Evolutionary conservation across 257 asterid species (phyloP), one percentile per base, ranked within the genome.

Genomic region (Primulina tabacum): DNA sequence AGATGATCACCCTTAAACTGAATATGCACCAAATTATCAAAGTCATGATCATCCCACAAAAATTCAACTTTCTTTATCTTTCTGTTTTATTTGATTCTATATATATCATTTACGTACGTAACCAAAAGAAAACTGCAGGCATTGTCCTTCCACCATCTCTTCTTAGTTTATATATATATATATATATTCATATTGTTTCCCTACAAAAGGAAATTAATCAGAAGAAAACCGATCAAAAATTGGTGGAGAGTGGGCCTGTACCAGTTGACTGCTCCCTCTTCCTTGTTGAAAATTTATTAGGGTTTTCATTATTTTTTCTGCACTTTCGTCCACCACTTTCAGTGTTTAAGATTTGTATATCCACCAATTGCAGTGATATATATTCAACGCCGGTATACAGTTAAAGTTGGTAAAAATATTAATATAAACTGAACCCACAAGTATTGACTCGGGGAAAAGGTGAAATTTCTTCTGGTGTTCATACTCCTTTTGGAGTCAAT

Each of bases 391-490:
- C 61, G 69, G 55, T n/a, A 33, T 47, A 50, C 8, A 52, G 67
- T 60, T 52, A 63, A 71, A 74, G 38, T 55, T 69, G 30, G 72
- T 14, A 3, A 26, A 69, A 26, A 43, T 40, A 43, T 47, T 47
- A 21, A 38, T 32, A 47, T 59, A 74, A 65, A 77, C 65, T 50
- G 33, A 66, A 40, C 7, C 70, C 58, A 70, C 79, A 64, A 58
- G 40, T 60, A 40, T 75, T 87, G 86, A 79, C 83, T 74, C 73
- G 30, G 64, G 21, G 35, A 17, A 67, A 30, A 47, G 35, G 78
- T 58, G 52, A 69, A 67, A 53, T 67, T 53, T 72, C 24, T 66
- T 78, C 76, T 17, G 62, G 66, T 40, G 77, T 76, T 77, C 87
- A 80, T 52, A 85, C 82, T 4, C 21, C 78, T 70, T 74, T 72